Percentiles rank a stretch among this genome's conserved stretches.
phyloP scores from a whole-genome alignment of 73 alveolate genomes.

The Paramecium octaurelia region DNA sequence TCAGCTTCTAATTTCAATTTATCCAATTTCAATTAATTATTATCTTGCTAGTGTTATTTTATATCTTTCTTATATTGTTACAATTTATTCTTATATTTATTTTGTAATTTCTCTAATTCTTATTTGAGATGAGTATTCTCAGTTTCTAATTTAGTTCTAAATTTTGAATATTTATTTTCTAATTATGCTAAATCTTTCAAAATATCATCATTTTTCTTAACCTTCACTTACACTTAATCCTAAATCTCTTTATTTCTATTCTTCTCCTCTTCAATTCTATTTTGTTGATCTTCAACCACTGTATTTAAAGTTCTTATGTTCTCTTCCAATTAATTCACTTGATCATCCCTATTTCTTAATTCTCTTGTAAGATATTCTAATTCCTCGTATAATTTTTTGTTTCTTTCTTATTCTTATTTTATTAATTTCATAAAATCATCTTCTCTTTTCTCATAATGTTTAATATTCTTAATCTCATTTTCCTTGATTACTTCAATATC shows the following conservation, averaged over 20 bases:
- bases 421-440: conserved; percentile 40
- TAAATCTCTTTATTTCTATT: background rate
- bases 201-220: conserved; percentile 23
- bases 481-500: conserved; percentile 29
- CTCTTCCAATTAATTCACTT: background rate
- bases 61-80: background rate
- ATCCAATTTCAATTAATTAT: background rate
- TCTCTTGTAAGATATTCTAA: conserved; percentile 2
- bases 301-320: background rate
- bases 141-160: conserved; percentile 19
- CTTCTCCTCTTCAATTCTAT: conserved; percentile 21
- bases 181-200: background rate
- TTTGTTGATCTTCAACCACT: background rate
- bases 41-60: background rate
- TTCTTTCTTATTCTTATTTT: conserved; percentile 31
- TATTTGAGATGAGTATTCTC: background rate
- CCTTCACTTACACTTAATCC: background rate
- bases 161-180: background rate
- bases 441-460: conserved; percentile 28
- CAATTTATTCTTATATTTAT: background rate
- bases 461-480: background rate
- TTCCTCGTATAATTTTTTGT: conserved; percentile 9
- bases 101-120: background rate
- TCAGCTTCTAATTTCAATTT: background rate
- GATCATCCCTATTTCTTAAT: background rate